A percentile compares a stretch with the other conserved stretches of the same genome.
These are phyloP conservation scores for Zygotorulaspora mrakii DNA, from an alignment of 1,139 yeast species.

Conservation along the genomic window DNA sequence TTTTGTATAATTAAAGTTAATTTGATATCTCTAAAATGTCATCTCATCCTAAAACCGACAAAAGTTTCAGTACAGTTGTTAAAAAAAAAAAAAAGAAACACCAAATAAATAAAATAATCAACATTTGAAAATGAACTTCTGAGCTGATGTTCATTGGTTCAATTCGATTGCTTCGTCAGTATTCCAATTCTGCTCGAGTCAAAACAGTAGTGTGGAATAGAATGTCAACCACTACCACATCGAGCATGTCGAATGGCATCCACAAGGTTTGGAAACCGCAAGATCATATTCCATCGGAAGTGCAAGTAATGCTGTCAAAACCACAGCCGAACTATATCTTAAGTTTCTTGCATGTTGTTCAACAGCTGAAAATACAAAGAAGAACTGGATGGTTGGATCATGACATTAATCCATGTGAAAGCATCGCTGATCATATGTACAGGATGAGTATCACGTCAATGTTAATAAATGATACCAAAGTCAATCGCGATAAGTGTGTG, in stretches of 20 bases:
- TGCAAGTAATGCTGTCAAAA: conserved; percentile 21
- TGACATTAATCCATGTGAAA: conserved; percentile 58
- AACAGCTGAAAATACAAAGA: conserved; percentile 70
- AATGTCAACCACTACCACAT: conserved; percentile 4
- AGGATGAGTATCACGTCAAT: conserved; percentile 85
- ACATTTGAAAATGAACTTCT: background rate
- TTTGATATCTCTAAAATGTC: conserved; percentile 5
- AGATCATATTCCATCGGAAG: conserved; percentile 31
- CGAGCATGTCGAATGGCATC: conserved; percentile 1
- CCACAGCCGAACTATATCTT: conserved; percentile 47
- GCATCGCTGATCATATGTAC: conserved; percentile 95
- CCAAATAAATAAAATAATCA: too few relatives aligned
- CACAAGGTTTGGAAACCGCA: conserved; percentile 31
- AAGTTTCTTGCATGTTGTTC: conserved; percentile 73
- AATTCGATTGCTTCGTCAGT: background rate
- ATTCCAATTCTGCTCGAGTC: too few relatives aligned
- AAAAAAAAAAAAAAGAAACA: too few relatives aligned
- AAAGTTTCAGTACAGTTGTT: background rate
- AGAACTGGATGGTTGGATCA: conserved; percentile 95
- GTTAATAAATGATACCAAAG: conserved; percentile 54
- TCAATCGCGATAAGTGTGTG: conserved; percentile 58
- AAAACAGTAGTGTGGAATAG: too few relatives aligned
- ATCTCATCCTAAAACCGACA: conserved; percentile 1
- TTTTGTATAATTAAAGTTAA: conserved; percentile 9
- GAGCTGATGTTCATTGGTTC: background rate